These are phyloP conservation scores for Colletotrichum lentis DNA, from an alignment of 2,329 filamentous ascomycete species.

Conservation along the genomic window DNA sequence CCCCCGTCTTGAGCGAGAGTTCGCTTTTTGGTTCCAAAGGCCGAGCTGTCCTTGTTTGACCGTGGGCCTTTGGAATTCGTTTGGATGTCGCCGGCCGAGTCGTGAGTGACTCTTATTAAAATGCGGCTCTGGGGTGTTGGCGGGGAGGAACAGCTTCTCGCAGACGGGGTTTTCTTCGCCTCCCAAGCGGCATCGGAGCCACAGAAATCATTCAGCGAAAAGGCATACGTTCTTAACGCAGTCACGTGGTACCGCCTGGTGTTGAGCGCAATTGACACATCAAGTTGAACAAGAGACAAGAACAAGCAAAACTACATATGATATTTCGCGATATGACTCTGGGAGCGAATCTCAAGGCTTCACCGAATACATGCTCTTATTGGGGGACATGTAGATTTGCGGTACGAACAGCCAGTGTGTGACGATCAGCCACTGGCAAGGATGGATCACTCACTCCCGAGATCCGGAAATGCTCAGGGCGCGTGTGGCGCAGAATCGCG, in stretches of 20 bases:
- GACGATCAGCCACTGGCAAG: slow-evolving; percentile 29
- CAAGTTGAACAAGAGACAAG: not conserved
- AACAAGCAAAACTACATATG: not conserved
- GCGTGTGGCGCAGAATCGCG: not conserved
- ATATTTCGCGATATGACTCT: not conserved
- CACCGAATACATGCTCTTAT: not conserved
- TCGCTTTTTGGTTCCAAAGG: no score
- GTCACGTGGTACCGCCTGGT: slow-evolving; percentile 27
- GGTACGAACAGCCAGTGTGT: slow-evolving; percentile 17
- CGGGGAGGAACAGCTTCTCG: slow-evolving; percentile 13
- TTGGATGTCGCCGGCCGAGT: not conserved
- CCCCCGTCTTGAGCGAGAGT: not conserved
- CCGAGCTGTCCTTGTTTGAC: no score
- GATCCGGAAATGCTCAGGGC: slow-evolving; percentile 14
- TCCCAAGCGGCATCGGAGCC: slow-evolving; percentile 37
- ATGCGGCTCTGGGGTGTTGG: slow-evolving; percentile 11
- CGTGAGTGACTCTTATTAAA: slow-evolving; percentile 16
- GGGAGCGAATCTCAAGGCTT: not conserved
- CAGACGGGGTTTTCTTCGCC: slow-evolving; percentile 30
- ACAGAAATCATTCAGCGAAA: slow-evolving; percentile 10
- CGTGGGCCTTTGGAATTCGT: not conserved
- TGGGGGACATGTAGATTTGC: not conserved
- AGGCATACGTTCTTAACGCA: slow-evolving; percentile 3
- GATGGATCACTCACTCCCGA: slow-evolving; percentile 12
- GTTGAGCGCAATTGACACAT: not conserved